Evolutionary conservation across 2,329 filamentous ascomycete species (phyloP), one percentile per base, ranked within the genome.

Genomic region (Fusarium sarcochroum): DNA sequence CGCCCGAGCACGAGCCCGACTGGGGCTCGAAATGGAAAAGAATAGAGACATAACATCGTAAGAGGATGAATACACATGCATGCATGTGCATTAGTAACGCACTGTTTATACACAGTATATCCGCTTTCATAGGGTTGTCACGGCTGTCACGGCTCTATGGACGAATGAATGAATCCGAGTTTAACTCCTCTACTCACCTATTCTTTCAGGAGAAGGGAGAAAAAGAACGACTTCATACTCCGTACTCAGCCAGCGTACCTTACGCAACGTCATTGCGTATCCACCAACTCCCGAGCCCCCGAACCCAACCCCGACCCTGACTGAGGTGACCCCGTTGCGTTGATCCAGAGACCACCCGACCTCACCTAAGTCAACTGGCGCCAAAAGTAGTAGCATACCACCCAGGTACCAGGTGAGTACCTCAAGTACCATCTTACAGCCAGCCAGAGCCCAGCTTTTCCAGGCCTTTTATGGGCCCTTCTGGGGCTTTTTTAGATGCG

Each of bases 261-360:
- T 30, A 30, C 27, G 27, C 67, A 71, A 74, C 74, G 74, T 76
- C 74, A 76, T 76, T 69, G 61, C 63, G 66, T 71, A 69, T 60
- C 74, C 74, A 75, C 74, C 53, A 44, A 46, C 60, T 70, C 68
- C 74, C 72, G 74, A 75, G 68, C 56, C 73, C 71, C 71, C 73
- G 73, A 75, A 72, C 57, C 72, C 63, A 63, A 67, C 61, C 73
- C 69, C 64, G 63, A 54, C 61, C 59, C 69, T 30, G 9, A 30
- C 27, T 30, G 27, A n/a, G n/a, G n/a, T n/a, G n/a, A 27, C 25
- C 25, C 25, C 25, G 25, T 27, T 27, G 25, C 59, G 58, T 72
- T 72, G 68, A 74, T 72, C 68, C 71, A 75, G 64, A 69, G 58
- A 71, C 48, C 40, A 32, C 15, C 32, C 48, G 32, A 32, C 15